Base-by-base conservation (phyloP, 768 basidiomycete genomes). In the Boletus rubropictus region DNA sequence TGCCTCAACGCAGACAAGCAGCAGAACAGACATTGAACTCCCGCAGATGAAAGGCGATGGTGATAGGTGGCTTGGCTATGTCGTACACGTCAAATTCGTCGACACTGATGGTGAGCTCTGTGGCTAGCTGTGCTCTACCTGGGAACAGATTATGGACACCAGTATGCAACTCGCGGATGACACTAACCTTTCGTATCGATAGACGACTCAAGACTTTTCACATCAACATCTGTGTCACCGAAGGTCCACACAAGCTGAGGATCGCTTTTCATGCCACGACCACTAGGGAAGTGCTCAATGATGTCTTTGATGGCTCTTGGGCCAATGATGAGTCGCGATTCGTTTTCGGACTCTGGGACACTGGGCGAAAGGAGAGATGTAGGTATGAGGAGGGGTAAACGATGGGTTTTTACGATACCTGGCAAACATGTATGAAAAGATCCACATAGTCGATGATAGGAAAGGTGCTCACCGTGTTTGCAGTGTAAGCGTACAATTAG, bases 321-420 rank as follows among this genome's bases (percentile, higher is more conserved):
- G 10, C 86, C 86, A 46, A 92, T 81, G 7, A 74, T 80, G 11
- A 91, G 62, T 20, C 73, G 76, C 18, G 86, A 87, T 66, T 86
- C 80, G 34, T 74, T 72, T 2, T 66, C 55, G 9, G 72, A 61
- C 42, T 84, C 79, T 3, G 82, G 80, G n/a, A 76, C 65, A n/a
- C 74, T 76, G 4, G 89, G 89, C 3, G 81, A 77, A 60, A 84
- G 69, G 32, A 84, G 72, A 17, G 79, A 72, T 3, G 73, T 74
- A 29, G 80, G 76, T 3, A 76, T 72, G 39, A 79, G 70, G 15
- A 91, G 67, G 15, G 81, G 70, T 9, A 91, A 67, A 15, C 82
- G 77, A 66, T 92, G 89, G 0, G 89, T 92, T 67, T 90, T 91
- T 11, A 86, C 68, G 44, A 91, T 81, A 35, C 87, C 89, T 91